These are phyloP conservation scores for Cucumis cinereus DNA, from an alignment of 306 rosid species.

Conservation along the genomic window DNA sequence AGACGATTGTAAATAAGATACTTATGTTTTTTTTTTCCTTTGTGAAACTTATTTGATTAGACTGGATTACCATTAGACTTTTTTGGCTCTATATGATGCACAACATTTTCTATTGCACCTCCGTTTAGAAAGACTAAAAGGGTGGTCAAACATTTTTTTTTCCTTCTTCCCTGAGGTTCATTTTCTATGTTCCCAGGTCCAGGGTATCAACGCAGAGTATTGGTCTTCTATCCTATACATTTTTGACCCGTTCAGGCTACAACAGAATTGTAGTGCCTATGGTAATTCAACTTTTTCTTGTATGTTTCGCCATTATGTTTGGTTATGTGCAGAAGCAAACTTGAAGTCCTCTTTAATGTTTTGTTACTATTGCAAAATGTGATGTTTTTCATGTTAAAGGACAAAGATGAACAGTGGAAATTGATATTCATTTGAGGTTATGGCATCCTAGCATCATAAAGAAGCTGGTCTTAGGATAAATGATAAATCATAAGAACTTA, in stretches of 20 bases:
- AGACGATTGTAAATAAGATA: neutral
- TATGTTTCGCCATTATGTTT: neutral
- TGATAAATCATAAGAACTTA: neutral
- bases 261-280: conserved; percentile 91
- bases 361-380: neutral
- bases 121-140: neutral
- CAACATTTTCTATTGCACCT: neutral
- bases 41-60: neutral
- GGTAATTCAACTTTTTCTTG: conserved; percentile 35
- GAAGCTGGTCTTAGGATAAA: neutral
- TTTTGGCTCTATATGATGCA: neutral
- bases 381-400: neutral
- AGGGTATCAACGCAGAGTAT: conserved; percentile 80
- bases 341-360: neutral
- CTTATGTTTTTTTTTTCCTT: neutral
- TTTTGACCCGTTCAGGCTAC: conserved; percentile 44
- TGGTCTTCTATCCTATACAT: conserved; percentile 90
- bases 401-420: neutral
- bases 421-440: neutral
- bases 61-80: neutral
- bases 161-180: conserved; percentile 9
- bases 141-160: neutral
- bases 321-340: neutral
- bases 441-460: neutral
- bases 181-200: conserved; percentile 14